These are phyloP conservation scores for Cryptococcus jaspeensis DNA, from an alignment of 1,284 basidiomycete species.

Conservation along the genomic window DNA sequence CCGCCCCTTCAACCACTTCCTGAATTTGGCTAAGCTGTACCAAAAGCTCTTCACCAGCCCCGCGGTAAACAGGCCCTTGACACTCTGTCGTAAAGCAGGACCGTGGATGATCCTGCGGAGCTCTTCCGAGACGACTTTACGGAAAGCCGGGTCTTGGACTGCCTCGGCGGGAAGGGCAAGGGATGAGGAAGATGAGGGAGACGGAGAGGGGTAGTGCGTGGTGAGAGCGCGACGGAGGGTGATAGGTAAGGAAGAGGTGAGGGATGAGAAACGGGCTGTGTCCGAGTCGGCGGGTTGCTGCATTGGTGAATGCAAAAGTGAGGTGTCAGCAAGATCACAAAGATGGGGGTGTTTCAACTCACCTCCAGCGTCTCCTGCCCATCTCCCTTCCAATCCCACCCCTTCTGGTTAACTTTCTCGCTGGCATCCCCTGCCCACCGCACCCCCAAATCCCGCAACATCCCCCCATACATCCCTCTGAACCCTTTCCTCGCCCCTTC, in stretches of 20 bases:
- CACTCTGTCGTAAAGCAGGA: slow-evolving; percentile 77
- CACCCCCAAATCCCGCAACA: slow-evolving; percentile 62
- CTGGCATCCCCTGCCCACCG: slow-evolving; percentile 4
- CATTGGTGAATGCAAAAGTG: neutral
- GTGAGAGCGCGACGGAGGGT: slow-evolving; percentile 52
- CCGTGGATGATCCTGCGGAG: slow-evolving; percentile 72
- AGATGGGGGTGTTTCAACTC: slow-evolving; percentile 4
- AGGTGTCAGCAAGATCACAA: neutral
- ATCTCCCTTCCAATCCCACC: slow-evolving; percentile 21
- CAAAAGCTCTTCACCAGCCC: slow-evolving; percentile 73
- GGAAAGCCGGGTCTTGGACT: slow-evolving; percentile 63
- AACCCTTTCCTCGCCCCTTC: slow-evolving; percentile 72
- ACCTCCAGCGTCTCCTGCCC: slow-evolving; percentile 21
- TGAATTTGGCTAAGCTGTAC: slow-evolving; percentile 72
- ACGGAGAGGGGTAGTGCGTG: slow-evolving; percentile 19
- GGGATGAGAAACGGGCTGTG: slow-evolving; percentile 62
- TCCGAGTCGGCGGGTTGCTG: slow-evolving; percentile 65
- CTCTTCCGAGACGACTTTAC: slow-evolving; percentile 62
- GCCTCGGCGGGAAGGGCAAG: slow-evolving; percentile 56
- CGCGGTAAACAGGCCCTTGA: slow-evolving; percentile 83
- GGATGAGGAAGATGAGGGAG: neutral
- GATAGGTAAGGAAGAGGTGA: slow-evolving; percentile 72
- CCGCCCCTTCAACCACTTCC: slow-evolving; percentile 69
- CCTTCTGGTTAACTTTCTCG: neutral
- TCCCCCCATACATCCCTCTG: slow-evolving; percentile 76